These are phyloP conservation scores for Myriangium duriaei DNA, from an alignment of 2,329 filamentous ascomycete species.

Conservation along the genomic window DNA sequence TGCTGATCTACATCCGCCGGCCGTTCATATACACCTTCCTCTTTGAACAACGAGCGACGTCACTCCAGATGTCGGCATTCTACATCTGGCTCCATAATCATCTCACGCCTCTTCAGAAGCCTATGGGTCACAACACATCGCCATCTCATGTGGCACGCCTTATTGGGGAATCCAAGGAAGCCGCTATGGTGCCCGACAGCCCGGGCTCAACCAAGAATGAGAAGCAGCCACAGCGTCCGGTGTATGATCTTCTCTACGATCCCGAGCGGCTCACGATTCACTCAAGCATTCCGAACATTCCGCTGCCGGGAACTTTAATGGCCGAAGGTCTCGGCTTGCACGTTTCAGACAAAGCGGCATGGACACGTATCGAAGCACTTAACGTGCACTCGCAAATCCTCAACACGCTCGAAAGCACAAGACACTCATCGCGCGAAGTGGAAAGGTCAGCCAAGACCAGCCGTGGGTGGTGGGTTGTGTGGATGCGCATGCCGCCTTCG, in stretches of 20 bases:
- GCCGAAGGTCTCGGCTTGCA: conserved; percentile 25
- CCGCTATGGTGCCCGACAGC: conserved; percentile 24
- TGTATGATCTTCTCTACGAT: conserved; percentile 51
- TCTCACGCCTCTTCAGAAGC: conserved; percentile 35
- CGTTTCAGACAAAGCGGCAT: conserved; percentile 20
- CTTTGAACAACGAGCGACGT: conserved; percentile 50
- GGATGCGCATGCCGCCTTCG: conserved; percentile 41
- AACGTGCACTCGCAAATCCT: conserved; percentile 50
- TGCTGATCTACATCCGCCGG: conserved; percentile 58
- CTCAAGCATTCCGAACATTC: conserved; percentile 52
- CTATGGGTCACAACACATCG: conserved; percentile 31
- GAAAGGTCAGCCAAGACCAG: conserved; percentile 51
- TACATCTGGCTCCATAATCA: conserved; percentile 41
- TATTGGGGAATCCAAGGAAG: conserved; percentile 22
- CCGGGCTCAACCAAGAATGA: conserved; percentile 15
- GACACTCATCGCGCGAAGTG: conserved; percentile 34
- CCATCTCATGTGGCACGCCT: conserved; percentile 29
- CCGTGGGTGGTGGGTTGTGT: conserved; percentile 56
- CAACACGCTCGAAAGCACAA: conserved; percentile 42
- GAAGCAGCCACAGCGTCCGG: conserved; percentile 24
- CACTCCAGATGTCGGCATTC: conserved; percentile 32
- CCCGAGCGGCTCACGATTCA: conserved; percentile 45
- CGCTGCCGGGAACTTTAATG: conserved; percentile 35
- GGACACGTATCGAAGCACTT: conserved; percentile 47
- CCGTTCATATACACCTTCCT: conserved; percentile 71